A percentile compares a stretch with the other conserved stretches of the same genome.
Evolutionary conservation across 2,329 filamentous ascomycete genomes (phyloP).

Genomic region (Sarocladiaceae sp.): DNA sequence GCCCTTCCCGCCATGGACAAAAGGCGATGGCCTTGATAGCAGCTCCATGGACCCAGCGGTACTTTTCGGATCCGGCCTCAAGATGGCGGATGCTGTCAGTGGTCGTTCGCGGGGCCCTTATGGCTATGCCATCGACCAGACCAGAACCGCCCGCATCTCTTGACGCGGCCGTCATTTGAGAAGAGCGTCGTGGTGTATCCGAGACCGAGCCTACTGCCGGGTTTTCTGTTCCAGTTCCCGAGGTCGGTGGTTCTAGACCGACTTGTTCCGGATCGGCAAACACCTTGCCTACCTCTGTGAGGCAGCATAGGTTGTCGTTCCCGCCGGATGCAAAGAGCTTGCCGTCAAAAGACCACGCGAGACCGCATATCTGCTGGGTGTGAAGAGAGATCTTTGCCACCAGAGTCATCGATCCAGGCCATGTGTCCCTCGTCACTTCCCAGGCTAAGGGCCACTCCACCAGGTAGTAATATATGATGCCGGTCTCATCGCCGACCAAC

Average conservation of each 20-base stretch:
- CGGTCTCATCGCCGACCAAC: conserved; percentile 76
- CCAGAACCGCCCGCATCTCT: conserved; percentile 5
- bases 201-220: not conserved
- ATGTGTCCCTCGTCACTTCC: conserved; percentile 58
- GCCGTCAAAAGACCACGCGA: conserved; percentile 80
- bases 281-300: conserved; percentile 66
- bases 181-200: not conserved
- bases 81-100: conserved; percentile 40
- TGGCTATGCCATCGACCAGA: conserved; percentile 16
- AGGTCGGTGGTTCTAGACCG: not conserved
- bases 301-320: conserved; percentile 83
- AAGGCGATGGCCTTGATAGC: conserved; percentile 97
- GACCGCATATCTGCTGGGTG: conserved; percentile 82
- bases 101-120: conserved; percentile 22
- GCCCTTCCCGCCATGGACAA: conserved; percentile 83
- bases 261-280: conserved; percentile 20
- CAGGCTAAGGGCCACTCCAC: conserved; percentile 73
- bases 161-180: not conserved
- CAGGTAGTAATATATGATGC: conserved; percentile 80
- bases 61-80: conserved; percentile 51
- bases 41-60: conserved; percentile 73
- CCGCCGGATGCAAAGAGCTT: conserved; percentile 77
- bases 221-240: conserved; percentile 6
- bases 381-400: conserved; percentile 73
- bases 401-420: conserved; percentile 72